These are phyloP conservation scores for Durotheca rogersii DNA, from an alignment of 495 filamentous ascomycete species.

Conservation along the genomic window DNA sequence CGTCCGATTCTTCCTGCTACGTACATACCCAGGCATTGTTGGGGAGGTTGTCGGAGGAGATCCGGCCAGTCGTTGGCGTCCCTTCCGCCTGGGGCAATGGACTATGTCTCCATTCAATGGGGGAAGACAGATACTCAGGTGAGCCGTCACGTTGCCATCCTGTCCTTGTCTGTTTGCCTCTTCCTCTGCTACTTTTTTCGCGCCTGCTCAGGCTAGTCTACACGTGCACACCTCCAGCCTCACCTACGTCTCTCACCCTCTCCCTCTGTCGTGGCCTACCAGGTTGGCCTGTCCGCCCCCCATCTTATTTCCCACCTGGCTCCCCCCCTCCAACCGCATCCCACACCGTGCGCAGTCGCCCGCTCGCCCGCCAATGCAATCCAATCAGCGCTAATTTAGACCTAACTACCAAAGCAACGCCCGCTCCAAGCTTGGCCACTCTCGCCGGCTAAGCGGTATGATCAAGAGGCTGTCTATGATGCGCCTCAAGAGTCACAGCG, in stretches of 20 bases:
- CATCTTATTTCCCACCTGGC: too few species aligned
- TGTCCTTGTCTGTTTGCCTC: not conserved
- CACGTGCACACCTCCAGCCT: too few species aligned
- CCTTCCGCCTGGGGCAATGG: conserved; percentile 2
- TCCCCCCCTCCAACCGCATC: too few species aligned
- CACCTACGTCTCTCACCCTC: too few species aligned
- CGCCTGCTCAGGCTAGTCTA: not conserved
- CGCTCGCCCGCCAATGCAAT: too few species aligned
- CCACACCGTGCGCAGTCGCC: not conserved
- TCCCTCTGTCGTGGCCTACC: too few species aligned
- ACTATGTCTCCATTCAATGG: conserved; percentile 17
- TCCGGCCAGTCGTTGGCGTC: conserved; percentile 14
- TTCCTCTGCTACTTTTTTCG: not conserved
- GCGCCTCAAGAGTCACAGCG: not conserved
- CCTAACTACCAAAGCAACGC: conserved; percentile 14
- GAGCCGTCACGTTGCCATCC: too few species aligned
- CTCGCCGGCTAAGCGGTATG: conserved; percentile 5
- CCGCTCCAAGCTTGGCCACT: conserved; percentile 12
- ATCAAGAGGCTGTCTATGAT: conserved; percentile 16
- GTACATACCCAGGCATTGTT: not conserved
- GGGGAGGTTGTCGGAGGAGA: not conserved
- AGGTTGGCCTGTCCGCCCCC: too few species aligned
- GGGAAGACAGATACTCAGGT: conserved; percentile 16
- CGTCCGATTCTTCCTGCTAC: too few species aligned
- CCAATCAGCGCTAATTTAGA: conserved; percentile 5